Percentiles rank a stretch among this genome's conserved stretches.
These are phyloP conservation scores for Debaryomyces fabryi DNA, from an alignment of 1,139 yeast species.

Conservation along the genomic window DNA sequence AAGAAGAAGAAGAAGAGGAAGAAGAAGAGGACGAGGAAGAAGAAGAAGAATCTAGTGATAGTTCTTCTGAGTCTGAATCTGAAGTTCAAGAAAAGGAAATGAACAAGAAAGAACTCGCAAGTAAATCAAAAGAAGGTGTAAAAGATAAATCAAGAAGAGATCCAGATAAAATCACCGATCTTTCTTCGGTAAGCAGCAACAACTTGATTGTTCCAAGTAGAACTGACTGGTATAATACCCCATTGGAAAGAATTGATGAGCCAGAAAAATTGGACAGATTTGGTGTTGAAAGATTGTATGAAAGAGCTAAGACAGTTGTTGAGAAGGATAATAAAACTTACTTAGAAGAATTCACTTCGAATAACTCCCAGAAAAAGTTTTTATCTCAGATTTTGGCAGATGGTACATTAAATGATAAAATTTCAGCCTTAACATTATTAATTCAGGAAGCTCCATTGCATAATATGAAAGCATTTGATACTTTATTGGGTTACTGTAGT, in stretches of 20 bases:
- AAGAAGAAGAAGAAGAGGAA: slow-evolving; percentile 16
- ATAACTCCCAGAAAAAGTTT: slow-evolving; percentile 85
- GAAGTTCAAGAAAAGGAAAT: slow-evolving; percentile 17
- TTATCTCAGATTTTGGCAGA: slow-evolving; percentile 84
- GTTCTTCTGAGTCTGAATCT: slow-evolving; percentile 6
- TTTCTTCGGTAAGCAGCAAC: slow-evolving; percentile 58
- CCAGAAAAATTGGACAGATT: slow-evolving; percentile 49
- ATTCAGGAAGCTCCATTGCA: slow-evolving; percentile 96
- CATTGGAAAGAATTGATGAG: slow-evolving; percentile 36
- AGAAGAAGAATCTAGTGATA: slow-evolving; percentile 13
- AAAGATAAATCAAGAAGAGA: slow-evolving; percentile 18
- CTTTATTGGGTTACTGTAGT: slow-evolving; percentile 74
- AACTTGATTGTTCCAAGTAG: slow-evolving; percentile 64
- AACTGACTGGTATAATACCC: slow-evolving; percentile 72
- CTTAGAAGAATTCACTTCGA: slow-evolving; percentile 74
- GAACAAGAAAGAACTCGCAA: slow-evolving; percentile 12
- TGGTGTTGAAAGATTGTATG: slow-evolving; percentile 57
- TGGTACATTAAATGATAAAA: slow-evolving; percentile 96
- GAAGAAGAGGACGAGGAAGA: slow-evolving; percentile 14
- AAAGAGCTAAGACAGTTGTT: slow-evolving; percentile 66
- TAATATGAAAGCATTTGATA: slow-evolving; percentile 80
- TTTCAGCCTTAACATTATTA: slow-evolving; percentile 88
- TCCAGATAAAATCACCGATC: slow-evolving; percentile 50
- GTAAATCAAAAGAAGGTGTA: slow-evolving; percentile 1
- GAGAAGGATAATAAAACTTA: slow-evolving; percentile 74